Evolutionary conservation across 179 eudicot genomes (phyloP), one percentile per base, ranked within the genome.

Genomic region (Beta macrorhiza): DNA sequence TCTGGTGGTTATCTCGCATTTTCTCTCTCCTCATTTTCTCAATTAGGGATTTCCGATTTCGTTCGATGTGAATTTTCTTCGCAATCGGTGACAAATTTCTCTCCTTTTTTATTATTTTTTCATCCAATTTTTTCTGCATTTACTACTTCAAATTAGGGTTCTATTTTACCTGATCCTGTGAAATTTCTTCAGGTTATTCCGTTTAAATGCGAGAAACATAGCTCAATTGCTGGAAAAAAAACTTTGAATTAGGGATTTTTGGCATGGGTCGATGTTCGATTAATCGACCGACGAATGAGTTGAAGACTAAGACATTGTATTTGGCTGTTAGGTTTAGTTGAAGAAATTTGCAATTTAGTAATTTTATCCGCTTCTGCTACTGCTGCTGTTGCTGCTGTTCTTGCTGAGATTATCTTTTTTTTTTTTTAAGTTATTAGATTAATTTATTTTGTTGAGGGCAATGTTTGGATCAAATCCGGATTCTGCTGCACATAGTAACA

Each of bases 391-490:
- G 51, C 15, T 59, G 72, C 57, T 79, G 42, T 67, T 22, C 62
- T 25, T 78, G 20, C 55, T 74, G 13, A 6, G 67, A 25, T 81
- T 79, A 74, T 47, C 45, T 69, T 29, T 14, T 55, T 68, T 7
- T n/a, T 62, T 29, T 29, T 29, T 29, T 0, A 29, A 11, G 59
- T 11, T 56, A 56, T 12, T 56, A 56, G 59, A 56, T 56, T 56
- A 15, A 56, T 29, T 29, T 32, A 67, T 67, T 45, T 45, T 44
- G 64, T 74, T 75, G 51, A 72, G 78, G 83, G 79, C 78, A 79
- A 91, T 92, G 97, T 92, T 90, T 85, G 79, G 84, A 81, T 82
- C 90, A 68, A 80, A 85, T 63, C 63, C 85, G 82, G 93, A 90
- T 81, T 52, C 84, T 68, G 79, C 68, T 79, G 87, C 85, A 65